Percentiles rank a stretch among this genome's conserved stretches.
These are phyloP conservation scores for Mycena epipterygia DNA, from an alignment of 768 basidiomycete genomes.

Conservation along the genomic window DNA sequence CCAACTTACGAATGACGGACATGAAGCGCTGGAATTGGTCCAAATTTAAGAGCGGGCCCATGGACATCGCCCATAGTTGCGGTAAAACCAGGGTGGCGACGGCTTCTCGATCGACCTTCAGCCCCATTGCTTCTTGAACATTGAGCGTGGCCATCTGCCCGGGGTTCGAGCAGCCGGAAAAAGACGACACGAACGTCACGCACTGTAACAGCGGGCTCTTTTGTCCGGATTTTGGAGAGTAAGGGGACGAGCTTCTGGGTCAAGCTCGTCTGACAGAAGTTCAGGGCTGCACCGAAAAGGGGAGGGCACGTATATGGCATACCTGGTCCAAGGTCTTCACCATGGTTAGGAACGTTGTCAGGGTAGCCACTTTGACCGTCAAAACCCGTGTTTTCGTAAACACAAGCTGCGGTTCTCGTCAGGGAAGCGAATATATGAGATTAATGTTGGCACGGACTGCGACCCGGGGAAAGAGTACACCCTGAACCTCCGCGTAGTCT, in stretches of 20 bases:
- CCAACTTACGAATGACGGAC: constrained; percentile 80
- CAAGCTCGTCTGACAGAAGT: constrained; percentile 72
- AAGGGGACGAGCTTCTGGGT: constrained; percentile 97
- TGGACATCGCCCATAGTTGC: constrained; percentile 97
- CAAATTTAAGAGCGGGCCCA: constrained; percentile 89
- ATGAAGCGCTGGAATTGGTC: constrained; percentile 96
- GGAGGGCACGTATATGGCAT: constrained; percentile 17
- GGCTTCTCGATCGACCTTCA: constrained; percentile 93
- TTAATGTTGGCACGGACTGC: constrained; percentile 68
- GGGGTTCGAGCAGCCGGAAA: neutral
- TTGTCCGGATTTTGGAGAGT: constrained; percentile 94
- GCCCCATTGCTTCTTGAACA: constrained; percentile 97
- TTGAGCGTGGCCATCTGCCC: constrained; percentile 85
- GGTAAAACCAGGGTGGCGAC: constrained; percentile 91
- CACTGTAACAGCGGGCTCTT: constrained; percentile 96
- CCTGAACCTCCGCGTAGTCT: constrained; percentile 95
- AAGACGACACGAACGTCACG: constrained; percentile 28
- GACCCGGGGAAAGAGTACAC: constrained; percentile 90
- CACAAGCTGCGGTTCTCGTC: constrained; percentile 70
- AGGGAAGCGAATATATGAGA: constrained; percentile 10
- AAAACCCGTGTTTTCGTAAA: constrained; percentile 94
- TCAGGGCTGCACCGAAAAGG: constrained; percentile 1
- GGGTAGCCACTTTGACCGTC: constrained; percentile 91
- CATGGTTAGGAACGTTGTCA: constrained; percentile 87
- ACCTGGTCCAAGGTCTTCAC: constrained; percentile 93